Evolutionary conservation across 345 rosid species (phyloP), one percentile per base, ranked within the genome.

Genomic region (Sonneratia caseolaris): DNA sequence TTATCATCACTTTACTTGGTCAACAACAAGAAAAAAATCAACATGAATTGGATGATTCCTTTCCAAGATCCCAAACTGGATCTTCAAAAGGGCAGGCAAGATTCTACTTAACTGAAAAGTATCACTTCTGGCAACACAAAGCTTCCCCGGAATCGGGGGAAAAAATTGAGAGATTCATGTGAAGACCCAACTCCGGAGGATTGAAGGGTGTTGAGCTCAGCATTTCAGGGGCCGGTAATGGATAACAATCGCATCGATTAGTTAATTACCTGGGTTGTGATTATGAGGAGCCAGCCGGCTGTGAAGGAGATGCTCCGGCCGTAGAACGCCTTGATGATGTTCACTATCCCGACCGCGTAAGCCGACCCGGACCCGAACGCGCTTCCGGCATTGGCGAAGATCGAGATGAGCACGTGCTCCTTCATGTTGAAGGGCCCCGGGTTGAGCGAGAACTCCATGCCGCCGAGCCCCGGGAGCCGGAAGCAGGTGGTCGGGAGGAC

Each of bases 361-460:
- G 96, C 83, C 38, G 90, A 81, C 37, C 95, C 93, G 62, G 57
- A 70, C 21, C 96, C 95, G 75, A 92, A 92, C 1, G 94, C 98
- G 68, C 85, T 85, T 13, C 98, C 98, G 18, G 96, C 98, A 36
- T 90, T 92, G 1, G 96, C 96, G 64, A 92, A 92, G 6, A 92
- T 87, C 0, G 91, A 80, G 10, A 92, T 92, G 37, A 92, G 84
- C 7, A 92, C 96, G 72, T 90, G 95, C 68, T 92, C 96, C 71
- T 92, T 92, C 83, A 88, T 82, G 79, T 92, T 92, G 76, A 92
- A 92, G 27, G 95, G 88, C 4, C 95, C 96, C 10, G 93, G 90
- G 81, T 92, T 92, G 53, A 92, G 74, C 19, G 98, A 87, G 66
- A 88, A 87, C 70, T 27, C n/a, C 57, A 59, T 79, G 3, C 85